A percentile compares a stretch with the other conserved stretches of the same genome.
phyloP scores from a whole-genome alignment of 495 filamentous ascomycete genomes.

The Talaromyces proteolyticus region DNA sequence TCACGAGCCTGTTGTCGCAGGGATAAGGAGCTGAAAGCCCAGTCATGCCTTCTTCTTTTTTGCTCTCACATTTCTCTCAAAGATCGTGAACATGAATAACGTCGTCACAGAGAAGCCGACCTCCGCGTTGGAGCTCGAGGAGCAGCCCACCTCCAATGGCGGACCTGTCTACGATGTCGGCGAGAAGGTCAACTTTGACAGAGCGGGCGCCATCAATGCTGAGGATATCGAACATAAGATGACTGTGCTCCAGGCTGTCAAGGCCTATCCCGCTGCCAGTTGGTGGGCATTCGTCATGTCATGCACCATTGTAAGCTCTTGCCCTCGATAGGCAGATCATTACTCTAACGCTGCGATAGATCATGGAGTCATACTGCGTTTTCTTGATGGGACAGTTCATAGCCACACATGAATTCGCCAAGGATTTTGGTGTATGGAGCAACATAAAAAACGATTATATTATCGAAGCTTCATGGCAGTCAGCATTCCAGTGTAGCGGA shows the following conservation, averaged over 20 bases:
- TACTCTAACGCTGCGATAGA: constrained; percentile 27
- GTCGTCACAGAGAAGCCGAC: constrained; percentile 29
- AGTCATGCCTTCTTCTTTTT: constrained; percentile 20
- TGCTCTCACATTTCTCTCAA: constrained; percentile 18
- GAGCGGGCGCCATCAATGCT: constrained; percentile 37
- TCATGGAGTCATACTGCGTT: constrained; percentile 42
- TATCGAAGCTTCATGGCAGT: constrained; percentile 38
- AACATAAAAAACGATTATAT: constrained; percentile 9
- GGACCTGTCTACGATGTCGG: constrained; percentile 33
- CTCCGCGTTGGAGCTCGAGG: constrained; percentile 31
- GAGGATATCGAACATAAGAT: constrained; percentile 40
- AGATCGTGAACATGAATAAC: constrained; percentile 35
- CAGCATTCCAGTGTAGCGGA: constrained; percentile 35
- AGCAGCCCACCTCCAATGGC: constrained; percentile 20
- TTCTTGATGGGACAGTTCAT: constrained; percentile 40
- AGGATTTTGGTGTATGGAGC: constrained; percentile 23
- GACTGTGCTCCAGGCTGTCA: constrained; percentile 41
- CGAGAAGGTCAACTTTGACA: constrained; percentile 41
- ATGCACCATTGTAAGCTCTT: constrained; percentile 42
- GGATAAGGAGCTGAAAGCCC: constrained; percentile 27
- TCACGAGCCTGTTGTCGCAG: constrained; percentile 16
- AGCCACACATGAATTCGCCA: constrained; percentile 27
- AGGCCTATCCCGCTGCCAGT: constrained; percentile 38
- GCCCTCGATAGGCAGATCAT: constrained; percentile 13
- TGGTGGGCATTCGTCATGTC: constrained; percentile 50